A percentile compares a stretch with the other conserved stretches of the same genome.
Conservation (phyloP, 352 stramenopile genomes). For the Aphanomyces stellatus region DNA sequence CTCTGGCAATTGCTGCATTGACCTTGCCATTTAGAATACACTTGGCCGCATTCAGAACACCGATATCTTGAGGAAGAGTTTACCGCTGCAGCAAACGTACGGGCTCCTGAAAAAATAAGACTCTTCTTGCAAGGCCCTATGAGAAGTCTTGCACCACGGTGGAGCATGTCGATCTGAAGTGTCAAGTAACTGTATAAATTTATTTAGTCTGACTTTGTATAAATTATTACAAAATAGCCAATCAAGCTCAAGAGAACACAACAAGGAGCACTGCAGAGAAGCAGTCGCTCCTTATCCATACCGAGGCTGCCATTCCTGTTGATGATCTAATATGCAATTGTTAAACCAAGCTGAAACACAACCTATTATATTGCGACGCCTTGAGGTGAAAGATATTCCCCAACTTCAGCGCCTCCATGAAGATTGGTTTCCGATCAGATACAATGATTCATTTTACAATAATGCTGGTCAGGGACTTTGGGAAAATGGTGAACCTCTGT, state of each 20-base stretch:
- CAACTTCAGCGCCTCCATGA: conserved; percentile 91
- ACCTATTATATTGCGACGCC: conserved; percentile 30
- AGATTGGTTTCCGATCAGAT: conserved; percentile 95
- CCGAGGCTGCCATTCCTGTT: not conserved
- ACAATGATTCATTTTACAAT: conserved; percentile 95
- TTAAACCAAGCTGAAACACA: not conserved
- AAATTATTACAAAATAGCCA: conserved; percentile 1
- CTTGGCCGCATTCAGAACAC: conserved; percentile 49
- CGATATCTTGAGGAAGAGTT: conserved; percentile 29
- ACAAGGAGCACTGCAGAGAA: not conserved
- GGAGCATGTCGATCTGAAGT: too few relatives aligned
- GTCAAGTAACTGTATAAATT: too few relatives aligned
- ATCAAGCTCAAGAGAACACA: not conserved
- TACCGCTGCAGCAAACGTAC: too few relatives aligned
- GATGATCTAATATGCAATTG: not conserved
- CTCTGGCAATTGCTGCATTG: conserved; percentile 79
- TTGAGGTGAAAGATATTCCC: conserved; percentile 77
- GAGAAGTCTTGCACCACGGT: too few relatives aligned
- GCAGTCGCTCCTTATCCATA: not conserved
- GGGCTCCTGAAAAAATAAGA: too few relatives aligned
- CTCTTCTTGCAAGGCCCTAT: too few relatives aligned
- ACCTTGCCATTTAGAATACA: conserved; percentile 76
- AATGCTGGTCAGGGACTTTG: conserved; percentile 77
- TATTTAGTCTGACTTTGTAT: too few relatives aligned
- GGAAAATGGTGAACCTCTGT: conserved; percentile 83